Evolutionary conservation across 805 yeast genomes (phyloP), one percentile per base, ranked within the genome.

Genomic region (Candida michaelii): DNA sequence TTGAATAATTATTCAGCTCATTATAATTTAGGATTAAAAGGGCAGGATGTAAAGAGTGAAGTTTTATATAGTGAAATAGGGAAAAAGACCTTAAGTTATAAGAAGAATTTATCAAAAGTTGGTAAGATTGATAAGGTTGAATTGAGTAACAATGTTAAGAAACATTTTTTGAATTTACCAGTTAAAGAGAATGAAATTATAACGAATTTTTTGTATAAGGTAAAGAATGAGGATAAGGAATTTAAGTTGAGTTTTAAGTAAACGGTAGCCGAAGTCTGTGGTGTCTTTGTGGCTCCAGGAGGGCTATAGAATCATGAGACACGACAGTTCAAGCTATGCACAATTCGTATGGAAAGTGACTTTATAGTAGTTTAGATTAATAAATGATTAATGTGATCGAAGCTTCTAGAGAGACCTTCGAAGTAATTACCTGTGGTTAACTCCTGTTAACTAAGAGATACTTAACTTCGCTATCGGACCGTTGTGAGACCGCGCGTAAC

Each of bases 131-230:
- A 80, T 36, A 85, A 82, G 58, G 29, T 44, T 6, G 86, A 81
- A 47, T 71, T 84, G 24, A 84, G 88, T 0, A 61, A 60, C 2
- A 74, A 73, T 18, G 80, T 82, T 18, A 83, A 80, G 62, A 76
- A 74, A 42, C 97, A 91, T 61, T 88, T 90, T 52, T 53, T 73
- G 49, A 69, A 60, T 39, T 46, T 69, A 18, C 73, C 77, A 10
- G 80, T 81, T 3, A 81, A 86, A 52, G 99, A 91, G 56, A 80
- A 83, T 44, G 98, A 91, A 53, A 80, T 85, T 24, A 81, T 91
- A 30, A 88, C 96, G 27, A 89, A 86, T 54, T 93, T 91, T 59
- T 71, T 93, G 42, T 93, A 91, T 66, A 83, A 86, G 54, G 89
- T 88, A 40, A 81, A 80, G 55, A 83, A 88, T 56, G 87, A 86